These are phyloP conservation scores for Alternaria arborescens DNA, from an alignment of 2,329 filamentous ascomycete genomes.

Conservation along the genomic window DNA sequence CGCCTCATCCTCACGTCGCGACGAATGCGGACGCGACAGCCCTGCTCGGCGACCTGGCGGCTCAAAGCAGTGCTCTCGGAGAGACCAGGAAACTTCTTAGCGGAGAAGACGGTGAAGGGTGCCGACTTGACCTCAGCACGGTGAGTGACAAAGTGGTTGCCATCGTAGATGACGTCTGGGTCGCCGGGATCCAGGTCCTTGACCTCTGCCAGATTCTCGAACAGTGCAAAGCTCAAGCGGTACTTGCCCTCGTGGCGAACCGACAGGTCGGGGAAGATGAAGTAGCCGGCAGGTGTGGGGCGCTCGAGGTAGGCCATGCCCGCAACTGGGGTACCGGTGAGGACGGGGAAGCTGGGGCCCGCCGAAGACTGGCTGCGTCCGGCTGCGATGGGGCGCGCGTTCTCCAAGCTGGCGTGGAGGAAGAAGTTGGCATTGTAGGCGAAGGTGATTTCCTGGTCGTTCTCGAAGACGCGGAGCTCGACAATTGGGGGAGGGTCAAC, in stretches of 20 bases:
- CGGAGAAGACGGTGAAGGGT: constrained; percentile 89
- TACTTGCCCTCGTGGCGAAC: constrained; percentile 96
- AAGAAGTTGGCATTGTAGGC: constrained; percentile 98
- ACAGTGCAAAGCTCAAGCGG: constrained; percentile 88
- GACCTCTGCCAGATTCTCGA: constrained; percentile 88
- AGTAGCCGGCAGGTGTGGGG: constrained; percentile 82
- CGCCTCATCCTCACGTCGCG: constrained; percentile 93
- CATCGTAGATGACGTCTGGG: constrained; percentile 53
- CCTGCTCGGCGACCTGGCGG: constrained; percentile 92
- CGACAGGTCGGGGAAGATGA: constrained; percentile 96
- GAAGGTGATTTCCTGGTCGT: constrained; percentile 75
- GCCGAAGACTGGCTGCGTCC: constrained; percentile 73
- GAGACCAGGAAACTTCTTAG: constrained; percentile 97
- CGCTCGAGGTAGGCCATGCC: constrained; percentile 96
- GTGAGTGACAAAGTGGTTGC: constrained; percentile 73
- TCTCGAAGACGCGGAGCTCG: constrained; percentile 85
- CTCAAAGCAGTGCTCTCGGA: constrained; percentile 89
- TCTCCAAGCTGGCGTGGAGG: constrained; percentile 87
- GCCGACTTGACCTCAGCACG: constrained; percentile 88
- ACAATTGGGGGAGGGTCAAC: constrained; percentile 96
- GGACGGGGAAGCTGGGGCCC: constrained; percentile 74
- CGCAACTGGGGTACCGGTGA: constrained; percentile 93
- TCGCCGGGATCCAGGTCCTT: constrained; percentile 74
- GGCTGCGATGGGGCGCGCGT: constrained; percentile 82
- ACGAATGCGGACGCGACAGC: constrained; percentile 93